Conservation (phyloP, 768 basidiomycete genomes). For the Tylopilus sp. region DNA sequence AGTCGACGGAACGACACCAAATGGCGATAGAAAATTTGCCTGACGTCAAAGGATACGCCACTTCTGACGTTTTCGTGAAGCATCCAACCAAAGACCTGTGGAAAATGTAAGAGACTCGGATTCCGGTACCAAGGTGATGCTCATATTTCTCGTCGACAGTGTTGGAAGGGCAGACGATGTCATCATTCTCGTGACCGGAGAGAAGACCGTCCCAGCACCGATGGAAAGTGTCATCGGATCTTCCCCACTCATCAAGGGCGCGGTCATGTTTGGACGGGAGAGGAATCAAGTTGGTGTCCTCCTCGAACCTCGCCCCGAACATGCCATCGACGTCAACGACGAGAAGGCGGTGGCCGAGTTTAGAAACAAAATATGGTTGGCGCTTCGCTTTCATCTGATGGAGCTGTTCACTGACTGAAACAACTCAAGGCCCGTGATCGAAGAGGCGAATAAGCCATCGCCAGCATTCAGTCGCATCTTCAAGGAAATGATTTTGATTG, state of each 20-base stretch:
- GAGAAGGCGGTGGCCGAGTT: constrained; percentile 25
- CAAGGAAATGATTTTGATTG: constrained; percentile 53
- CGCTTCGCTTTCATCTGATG: not conserved
- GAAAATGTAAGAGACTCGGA: constrained; percentile 25
- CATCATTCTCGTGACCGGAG: constrained; percentile 26
- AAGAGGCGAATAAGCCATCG: constrained; percentile 41
- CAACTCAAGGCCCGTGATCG: constrained; percentile 34
- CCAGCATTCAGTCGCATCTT: constrained; percentile 45
- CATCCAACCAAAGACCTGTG: constrained; percentile 43
- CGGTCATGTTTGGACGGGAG: constrained; percentile 34
- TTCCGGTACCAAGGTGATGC: not conserved
- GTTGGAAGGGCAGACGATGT: constrained; percentile 35
- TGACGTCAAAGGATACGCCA: constrained; percentile 40
- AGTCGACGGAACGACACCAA: not conserved
- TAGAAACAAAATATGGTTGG: constrained; percentile 32
- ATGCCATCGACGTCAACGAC: constrained; percentile 20
- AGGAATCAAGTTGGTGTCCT: constrained; percentile 33
- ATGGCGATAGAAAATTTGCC: constrained; percentile 33
- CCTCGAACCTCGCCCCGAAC: constrained; percentile 23
- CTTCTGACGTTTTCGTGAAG: constrained; percentile 40
- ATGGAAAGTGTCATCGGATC: constrained; percentile 29
- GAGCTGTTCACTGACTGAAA: not conserved
- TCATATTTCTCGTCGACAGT: constrained; percentile 1
- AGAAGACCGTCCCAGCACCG: constrained; percentile 24
- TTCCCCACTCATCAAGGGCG: constrained; percentile 18